Base-by-base conservation (phyloP, 148 eudicot genomes). In the Diospyros lotus region DNA sequence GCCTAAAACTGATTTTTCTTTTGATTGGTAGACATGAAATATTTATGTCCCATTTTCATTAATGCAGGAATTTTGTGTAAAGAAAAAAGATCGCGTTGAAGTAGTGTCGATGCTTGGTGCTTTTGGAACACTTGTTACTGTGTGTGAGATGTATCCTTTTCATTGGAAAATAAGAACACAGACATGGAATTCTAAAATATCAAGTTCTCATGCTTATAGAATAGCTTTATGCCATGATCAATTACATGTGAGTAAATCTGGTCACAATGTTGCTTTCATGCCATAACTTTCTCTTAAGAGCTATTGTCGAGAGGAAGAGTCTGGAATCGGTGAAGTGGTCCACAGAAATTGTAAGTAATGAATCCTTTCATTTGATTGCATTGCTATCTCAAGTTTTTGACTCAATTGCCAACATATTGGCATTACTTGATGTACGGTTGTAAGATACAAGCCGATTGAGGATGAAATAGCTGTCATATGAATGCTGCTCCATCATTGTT, bases 61-160 rank as follows among this genome's bases (percentile, higher is more conserved):
- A 46, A 55, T 82, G 77, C 92, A 94, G 98, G 98, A 94, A 77
- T 91, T 75, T 74, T 92, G 89, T 68, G 90, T 90, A 6, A 91
- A 92, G 82, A 91, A 79, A 82, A 87, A 85, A 73, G 87, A 87
- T 81, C 83, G 87, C 13, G 76, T 86, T 73, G 98, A 94, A 87
- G 91, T 87, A 66, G 75, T 92, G 44, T 46, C 90, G 5, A 94
- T 94, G 98, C 78, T 94, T 71, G 92, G 97, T 64, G 79, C 86
- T 46, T 94, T 90, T 76, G 98, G 95, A 77, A 68, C 88, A 80
- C 78, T 90, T 65, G 77, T 90, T 44, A 92, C 86, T 79, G 84
- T 80, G 72, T 81, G 83, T 68, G 87, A 92, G 88, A 84, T 90
- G 98, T 94, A 94, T 94, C 92, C 96, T 90, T 80, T 73, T 65